A percentile compares a stretch with the other conserved stretches of the same genome.
phyloP scores from a whole-genome alignment of 306 rosid species.

The Purshia tridentata region DNA sequence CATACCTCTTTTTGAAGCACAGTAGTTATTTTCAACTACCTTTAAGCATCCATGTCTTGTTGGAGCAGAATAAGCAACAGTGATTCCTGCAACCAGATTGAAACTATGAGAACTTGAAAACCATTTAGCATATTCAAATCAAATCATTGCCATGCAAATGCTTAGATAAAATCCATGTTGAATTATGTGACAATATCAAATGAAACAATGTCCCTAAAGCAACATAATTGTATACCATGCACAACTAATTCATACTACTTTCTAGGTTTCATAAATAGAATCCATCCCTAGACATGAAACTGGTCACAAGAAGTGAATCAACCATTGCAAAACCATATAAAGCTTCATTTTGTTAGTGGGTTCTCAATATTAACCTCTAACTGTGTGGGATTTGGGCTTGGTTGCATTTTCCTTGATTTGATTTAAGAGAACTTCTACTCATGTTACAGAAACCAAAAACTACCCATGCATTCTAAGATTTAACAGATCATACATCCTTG shows the following conservation, averaged over 20 bases:
- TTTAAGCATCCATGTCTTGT: conserved; percentile 82
- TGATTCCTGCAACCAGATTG: conserved; percentile 56
- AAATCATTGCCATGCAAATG: neutral
- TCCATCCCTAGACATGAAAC: neutral
- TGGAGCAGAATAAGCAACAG: conserved; percentile 84
- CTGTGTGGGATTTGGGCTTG: neutral
- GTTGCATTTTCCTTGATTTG: neutral
- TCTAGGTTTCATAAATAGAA: neutral
- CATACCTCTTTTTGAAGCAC: conserved; percentile 91
- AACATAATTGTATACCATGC: neutral
- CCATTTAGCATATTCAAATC: conserved; percentile 22
- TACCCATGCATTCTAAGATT: neutral
- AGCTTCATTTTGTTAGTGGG: neutral
- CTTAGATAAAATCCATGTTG: conserved; percentile 2
- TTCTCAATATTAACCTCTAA: neutral
- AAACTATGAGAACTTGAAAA: conserved; percentile 19
- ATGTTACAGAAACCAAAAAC: neutral
- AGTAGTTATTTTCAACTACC: conserved; percentile 87
- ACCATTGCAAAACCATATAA: neutral
- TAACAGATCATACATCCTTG: neutral
- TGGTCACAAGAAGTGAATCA: neutral
- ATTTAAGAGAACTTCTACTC: neutral
- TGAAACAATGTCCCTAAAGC: conserved; percentile 1
- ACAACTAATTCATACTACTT: neutral
- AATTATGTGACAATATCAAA: conserved; percentile 16